These are phyloP conservation scores for Rhynchosporium graminicola DNA, from an alignment of 2,329 filamentous ascomycete genomes.

Conservation along the genomic window DNA sequence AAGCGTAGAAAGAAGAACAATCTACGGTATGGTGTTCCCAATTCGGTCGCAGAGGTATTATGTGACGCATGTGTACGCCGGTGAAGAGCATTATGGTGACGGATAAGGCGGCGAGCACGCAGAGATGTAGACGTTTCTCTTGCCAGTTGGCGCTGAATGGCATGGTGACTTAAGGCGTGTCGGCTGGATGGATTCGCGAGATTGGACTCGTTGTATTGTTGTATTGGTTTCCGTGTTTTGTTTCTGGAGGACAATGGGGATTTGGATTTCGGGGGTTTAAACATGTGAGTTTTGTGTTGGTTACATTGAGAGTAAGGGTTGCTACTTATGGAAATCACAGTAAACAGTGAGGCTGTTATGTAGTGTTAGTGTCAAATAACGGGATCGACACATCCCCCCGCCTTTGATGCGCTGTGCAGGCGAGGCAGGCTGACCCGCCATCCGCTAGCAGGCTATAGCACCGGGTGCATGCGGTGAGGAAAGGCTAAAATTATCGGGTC, in stretches of 20 bases:
- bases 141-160: constrained; percentile 19
- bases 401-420: neutral
- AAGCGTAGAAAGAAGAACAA: constrained; percentile 20
- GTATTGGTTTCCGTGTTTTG: neutral
- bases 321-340: neutral
- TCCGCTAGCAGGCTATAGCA: constrained; percentile 6
- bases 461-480: constrained; percentile 5
- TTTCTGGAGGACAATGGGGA: no score
- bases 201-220: neutral
- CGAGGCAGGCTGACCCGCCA: constrained; percentile 1
- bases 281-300: neutral
- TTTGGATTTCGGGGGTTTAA: neutral
- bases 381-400: neutral
- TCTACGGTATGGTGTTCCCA: constrained; percentile 9
- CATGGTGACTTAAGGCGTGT: constrained; percentile 18
- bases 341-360: neutral
- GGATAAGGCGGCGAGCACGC: constrained; percentile 27
- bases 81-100: constrained; percentile 33
- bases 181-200: neutral
- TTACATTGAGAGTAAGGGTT: neutral
- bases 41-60: constrained; percentile 21
- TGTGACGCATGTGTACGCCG: constrained; percentile 29
- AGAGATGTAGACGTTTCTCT: constrained; percentile 28
- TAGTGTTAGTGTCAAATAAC: neutral
- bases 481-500: constrained; percentile 1